These are phyloP conservation scores for Aureobasidium uvarum DNA, from an alignment of 2,329 filamentous ascomycete species.

Conservation along the genomic window DNA sequence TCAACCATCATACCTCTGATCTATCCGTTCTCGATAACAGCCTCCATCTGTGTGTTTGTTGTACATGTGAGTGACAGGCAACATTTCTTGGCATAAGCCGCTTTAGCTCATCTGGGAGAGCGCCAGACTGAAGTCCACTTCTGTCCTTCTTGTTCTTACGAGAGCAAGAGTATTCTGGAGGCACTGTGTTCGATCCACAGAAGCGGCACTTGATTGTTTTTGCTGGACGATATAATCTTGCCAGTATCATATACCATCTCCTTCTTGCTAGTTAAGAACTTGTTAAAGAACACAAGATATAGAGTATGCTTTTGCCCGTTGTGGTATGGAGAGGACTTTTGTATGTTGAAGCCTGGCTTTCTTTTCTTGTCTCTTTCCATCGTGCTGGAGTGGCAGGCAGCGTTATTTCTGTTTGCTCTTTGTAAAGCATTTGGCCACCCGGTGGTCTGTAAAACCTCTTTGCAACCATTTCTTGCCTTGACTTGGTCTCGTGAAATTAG, in stretches of 20 bases:
- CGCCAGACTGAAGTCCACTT: conserved; percentile 28
- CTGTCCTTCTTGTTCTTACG: background rate
- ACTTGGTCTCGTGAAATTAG: too few relatives aligned
- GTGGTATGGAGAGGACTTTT: background rate
- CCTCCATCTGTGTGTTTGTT: too few relatives aligned
- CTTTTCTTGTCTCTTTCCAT: background rate
- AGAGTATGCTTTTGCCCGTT: background rate
- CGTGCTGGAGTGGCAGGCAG: background rate
- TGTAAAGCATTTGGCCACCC: too few relatives aligned
- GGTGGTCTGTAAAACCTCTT: too few relatives aligned
- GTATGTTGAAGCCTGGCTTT: background rate
- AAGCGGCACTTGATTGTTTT: conserved; percentile 18
- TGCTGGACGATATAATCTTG: background rate
- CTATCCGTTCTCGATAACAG: too few relatives aligned
- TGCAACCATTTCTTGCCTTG: too few relatives aligned
- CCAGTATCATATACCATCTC: background rate
- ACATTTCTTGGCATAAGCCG: background rate
- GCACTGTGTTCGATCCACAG: conserved; percentile 29
- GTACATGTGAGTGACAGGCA: too few relatives aligned
- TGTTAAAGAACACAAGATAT: background rate
- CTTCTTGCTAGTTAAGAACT: background rate
- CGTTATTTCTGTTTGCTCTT: background rate
- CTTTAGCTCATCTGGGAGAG: conserved; percentile 29
- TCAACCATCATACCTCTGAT: too few relatives aligned
- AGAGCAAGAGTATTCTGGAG: conserved; percentile 25